Evolutionary conservation across 805 yeast species (phyloP), one percentile per base, ranked within the genome.

Genomic region (Kuraishia molischiana): DNA sequence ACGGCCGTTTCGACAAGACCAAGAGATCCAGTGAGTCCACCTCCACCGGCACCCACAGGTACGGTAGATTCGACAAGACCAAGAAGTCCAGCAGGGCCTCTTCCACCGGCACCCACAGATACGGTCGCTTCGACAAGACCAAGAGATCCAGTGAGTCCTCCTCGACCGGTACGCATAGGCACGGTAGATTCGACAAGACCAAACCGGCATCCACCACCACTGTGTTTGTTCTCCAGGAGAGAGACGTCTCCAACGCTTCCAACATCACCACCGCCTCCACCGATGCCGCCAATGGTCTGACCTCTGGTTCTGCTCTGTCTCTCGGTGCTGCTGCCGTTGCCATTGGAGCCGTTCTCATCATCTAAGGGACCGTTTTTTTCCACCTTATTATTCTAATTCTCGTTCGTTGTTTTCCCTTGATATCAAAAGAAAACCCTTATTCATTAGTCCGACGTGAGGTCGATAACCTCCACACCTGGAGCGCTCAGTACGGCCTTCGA

Each of bases 61-160:
- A 63, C 46, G 84, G 84, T 46, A 66, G 66, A 51, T 74, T 74
- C 52, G 64, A 74, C 65, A 67, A 66, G 51, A 65, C 70, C 39
- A 55, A 58, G 34, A 44, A 49, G 4, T 46, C 59, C 29, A 47
- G 58, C 8, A 37, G 49, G 14, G 43, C 57, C n/a, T 44, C 69
- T 4, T 51, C 44, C 26, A 46, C 49, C 52, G 58, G 61, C 28
- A 67, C 74, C 39, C 74, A 67, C 59, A 61, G 53, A 42, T 54
- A 57, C 45, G 77, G 77, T 38, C 61, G 64, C 51, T 72, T 71
- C 46, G 63, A 72, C 62, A 68, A 72, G 58, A 70, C 75, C 48
- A 54, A 47, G 40, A 42, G 49, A 4, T 46, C 59, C 29, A 47
- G 58, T 6, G 37, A 49, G 14, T 44, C 57, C 13, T 44, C 68